Conservation (phyloP, 2,329 filamentous ascomycete genomes). For the Xylaria sp. region DNA sequence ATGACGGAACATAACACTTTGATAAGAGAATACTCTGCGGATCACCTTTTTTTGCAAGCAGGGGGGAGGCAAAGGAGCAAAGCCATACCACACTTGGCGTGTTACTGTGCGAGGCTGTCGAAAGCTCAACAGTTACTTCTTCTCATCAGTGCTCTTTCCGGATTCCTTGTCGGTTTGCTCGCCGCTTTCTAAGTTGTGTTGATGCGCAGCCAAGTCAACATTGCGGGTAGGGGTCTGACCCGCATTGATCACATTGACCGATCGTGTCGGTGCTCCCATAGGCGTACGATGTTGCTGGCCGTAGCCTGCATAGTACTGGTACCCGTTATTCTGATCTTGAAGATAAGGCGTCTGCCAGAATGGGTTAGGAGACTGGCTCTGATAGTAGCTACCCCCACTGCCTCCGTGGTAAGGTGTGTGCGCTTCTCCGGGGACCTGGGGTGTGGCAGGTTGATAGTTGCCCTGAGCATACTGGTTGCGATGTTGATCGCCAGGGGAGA, state of each 20-base stretch:
- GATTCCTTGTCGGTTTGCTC: constrained; percentile 13
- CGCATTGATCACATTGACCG: constrained; percentile 3
- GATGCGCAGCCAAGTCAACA: constrained; percentile 14
- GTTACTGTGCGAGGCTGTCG: neutral
- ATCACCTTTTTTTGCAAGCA: constrained; percentile 12
- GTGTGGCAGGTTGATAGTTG: constrained; percentile 26
- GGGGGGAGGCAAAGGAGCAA: constrained; percentile 12
- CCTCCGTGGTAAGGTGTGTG: constrained; percentile 27
- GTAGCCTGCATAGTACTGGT: constrained; percentile 27
- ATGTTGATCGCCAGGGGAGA: constrained; percentile 16
- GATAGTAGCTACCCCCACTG: constrained; percentile 25
- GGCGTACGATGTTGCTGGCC: constrained; percentile 15
- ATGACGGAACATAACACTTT: constrained; percentile 3
- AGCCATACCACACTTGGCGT: neutral
- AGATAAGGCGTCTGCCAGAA: constrained; percentile 39
- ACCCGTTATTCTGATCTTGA: constrained; percentile 31
- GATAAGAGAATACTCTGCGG: constrained; percentile 17
- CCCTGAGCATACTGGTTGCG: constrained; percentile 13
- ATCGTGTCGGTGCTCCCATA: constrained; percentile 1
- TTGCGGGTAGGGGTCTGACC: constrained; percentile 20
- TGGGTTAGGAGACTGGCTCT: constrained; percentile 9
- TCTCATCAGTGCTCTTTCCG: constrained; percentile 8
- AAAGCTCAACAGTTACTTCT: constrained; percentile 12
- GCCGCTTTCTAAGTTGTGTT: constrained; percentile 9
- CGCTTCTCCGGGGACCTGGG: constrained; percentile 25